A percentile compares a stretch with the other conserved stretches of the same genome.
phyloP scores from a whole-genome alignment of 1,284 basidiomycete genomes.

The Ustilago cynodontis region DNA sequence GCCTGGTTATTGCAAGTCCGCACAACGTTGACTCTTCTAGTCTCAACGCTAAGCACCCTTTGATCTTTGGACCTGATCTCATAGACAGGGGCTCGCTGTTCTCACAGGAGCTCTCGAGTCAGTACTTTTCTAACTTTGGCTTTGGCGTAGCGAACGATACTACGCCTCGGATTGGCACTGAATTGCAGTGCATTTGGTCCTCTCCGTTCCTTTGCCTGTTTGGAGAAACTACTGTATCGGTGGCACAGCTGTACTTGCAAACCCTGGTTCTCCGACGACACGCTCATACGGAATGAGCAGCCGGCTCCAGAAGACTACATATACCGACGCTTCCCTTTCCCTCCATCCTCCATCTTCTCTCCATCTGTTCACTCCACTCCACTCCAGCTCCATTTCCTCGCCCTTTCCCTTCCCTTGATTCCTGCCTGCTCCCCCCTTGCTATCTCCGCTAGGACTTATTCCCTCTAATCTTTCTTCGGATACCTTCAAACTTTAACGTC shows the following conservation, averaged over 20 bases:
- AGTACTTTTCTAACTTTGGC: neutral
- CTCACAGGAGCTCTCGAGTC: neutral
- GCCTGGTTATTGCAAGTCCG: neutral
- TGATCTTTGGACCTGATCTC: neutral
- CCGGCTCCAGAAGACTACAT: constrained; percentile 15
- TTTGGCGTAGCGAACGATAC: neutral
- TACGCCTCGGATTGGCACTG: neutral
- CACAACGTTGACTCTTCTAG: neutral
- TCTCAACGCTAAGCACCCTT: neutral
- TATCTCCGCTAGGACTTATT: constrained; percentile 1
- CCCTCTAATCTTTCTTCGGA: neutral
- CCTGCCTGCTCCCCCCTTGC: constrained; percentile 8
- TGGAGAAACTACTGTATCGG: neutral
- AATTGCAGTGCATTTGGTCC: neutral
- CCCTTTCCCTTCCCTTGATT: neutral
- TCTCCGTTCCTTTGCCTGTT: neutral
- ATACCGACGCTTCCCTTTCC: constrained; percentile 7
- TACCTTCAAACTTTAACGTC: neutral
- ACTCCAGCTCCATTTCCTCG: constrained; percentile 9
- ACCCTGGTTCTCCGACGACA: constrained; percentile 2
- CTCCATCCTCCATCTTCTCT: constrained; percentile 1
- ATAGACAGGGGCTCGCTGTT: constrained; percentile 4
- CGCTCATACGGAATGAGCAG: neutral
- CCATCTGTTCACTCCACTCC: constrained; percentile 29
- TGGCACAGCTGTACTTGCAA: neutral